A percentile compares a stretch with the other conserved stretches of the same genome.
These are phyloP conservation scores for Albophoma yamanashiensis DNA, from an alignment of 2,329 filamentous ascomycete genomes.

Conservation along the genomic window DNA sequence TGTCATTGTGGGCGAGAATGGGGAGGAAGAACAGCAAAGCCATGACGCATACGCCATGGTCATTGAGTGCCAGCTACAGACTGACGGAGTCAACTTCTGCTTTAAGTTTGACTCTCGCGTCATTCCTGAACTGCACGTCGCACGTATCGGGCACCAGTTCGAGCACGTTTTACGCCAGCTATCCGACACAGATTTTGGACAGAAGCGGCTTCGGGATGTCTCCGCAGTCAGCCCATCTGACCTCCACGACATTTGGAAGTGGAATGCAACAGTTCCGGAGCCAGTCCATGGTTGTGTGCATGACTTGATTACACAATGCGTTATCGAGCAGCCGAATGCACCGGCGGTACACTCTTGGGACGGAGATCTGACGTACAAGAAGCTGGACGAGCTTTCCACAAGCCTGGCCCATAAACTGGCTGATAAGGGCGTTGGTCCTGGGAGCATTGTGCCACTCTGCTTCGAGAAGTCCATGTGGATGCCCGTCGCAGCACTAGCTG, in stretches of 20 bases:
- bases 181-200: neutral
- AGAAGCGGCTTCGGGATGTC: constrained; percentile 2
- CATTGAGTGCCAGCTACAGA: neutral
- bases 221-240: constrained; percentile 5
- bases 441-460: constrained; percentile 10
- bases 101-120: constrained; percentile 5
- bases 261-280: constrained; percentile 6
- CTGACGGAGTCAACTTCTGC: neutral
- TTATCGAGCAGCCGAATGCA: constrained; percentile 6
- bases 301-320: constrained; percentile 6
- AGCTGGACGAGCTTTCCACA: constrained; percentile 15
- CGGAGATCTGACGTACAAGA: constrained; percentile 25
- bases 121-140: constrained; percentile 1
- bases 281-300: constrained; percentile 9
- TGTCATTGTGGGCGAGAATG: neutral
- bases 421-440: constrained; percentile 13
- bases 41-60: constrained; percentile 1
- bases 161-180: constrained; percentile 4
- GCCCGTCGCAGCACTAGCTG: constrained; percentile 10
- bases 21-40: neutral
- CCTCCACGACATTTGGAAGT: constrained; percentile 9
- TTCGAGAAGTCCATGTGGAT: constrained; percentile 15
- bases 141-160: constrained; percentile 4
- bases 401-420: constrained; percentile 6
- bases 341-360: constrained; percentile 12